Base-by-base conservation (phyloP, 768 basidiomycete species). In the Piloderma croceum region DNA sequence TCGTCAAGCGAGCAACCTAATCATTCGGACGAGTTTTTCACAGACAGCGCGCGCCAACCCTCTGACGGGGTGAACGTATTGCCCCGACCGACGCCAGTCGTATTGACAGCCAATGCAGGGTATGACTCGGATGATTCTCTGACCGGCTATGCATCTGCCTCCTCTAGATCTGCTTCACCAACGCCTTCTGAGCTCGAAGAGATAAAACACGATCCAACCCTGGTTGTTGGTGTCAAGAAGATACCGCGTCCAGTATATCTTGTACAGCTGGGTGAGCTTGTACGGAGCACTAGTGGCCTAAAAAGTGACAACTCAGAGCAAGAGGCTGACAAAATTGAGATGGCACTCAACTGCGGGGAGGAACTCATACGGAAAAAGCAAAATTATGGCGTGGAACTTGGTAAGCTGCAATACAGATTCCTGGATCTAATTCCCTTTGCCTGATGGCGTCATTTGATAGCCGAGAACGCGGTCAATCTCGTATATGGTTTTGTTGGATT, bases 401-500 rank as follows among this genome's bases (percentile, higher is more conserved):
- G 94, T 92, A 50, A 41, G 80, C 67, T 23, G 2, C 36, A 17
- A 3, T 19, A 36, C 23, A 38, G 12, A 25, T 34, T 37, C 31
- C 27, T 24, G 31, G 17, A 15, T 11, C 24, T 17, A n/a, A 39
- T 13, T 18, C 5, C 20, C 13, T 17, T 13, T 13, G 33, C 19
- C 22, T 33, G 15, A 13, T 21, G 33, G 33, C 41, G 32, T 21
- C 9, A 17, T 22, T 38, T 37, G 13, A 13, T 48, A 98, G 94
- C 81, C 44, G 94, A 99, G 61, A 94, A 94, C 54, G 83, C 91
- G 0, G 81, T 84, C 34, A 81, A 91, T 52, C 71, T 98, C 6
- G 76, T 76, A 0, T 77, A 86, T 43, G 78, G 76, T 2, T 67
- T 93, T 5, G 58, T 91, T 13, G 77, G 75, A 3, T 61, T 98